Evolutionary conservation across 2,329 filamentous ascomycete species (phyloP).

Genomic region (Alternaria sp.): DNA sequence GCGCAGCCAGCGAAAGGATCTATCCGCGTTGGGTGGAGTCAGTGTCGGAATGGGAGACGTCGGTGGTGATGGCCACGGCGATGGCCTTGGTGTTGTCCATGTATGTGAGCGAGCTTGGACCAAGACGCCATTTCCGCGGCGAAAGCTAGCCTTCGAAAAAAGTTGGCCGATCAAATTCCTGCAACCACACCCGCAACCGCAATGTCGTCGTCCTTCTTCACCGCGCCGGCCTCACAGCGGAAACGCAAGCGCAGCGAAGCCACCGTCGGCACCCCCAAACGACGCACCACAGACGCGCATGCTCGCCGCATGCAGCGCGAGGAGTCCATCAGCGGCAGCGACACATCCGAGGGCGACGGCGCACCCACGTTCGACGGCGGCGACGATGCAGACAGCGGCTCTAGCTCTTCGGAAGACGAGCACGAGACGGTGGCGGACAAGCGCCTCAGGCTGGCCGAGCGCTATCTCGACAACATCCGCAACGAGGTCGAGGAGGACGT

Average conservation of each 20-base stretch:
- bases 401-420: conserved; percentile 72
- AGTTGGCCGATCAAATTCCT: conserved; percentile 35
- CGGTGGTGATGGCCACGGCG: neutral
- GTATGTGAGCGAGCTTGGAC: conserved; percentile 10
- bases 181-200: conserved; percentile 11
- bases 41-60: neutral
- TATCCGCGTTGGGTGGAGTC: neutral
- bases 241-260: conserved; percentile 77
- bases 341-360: conserved; percentile 68
- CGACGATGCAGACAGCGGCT: conserved; percentile 42
- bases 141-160: conserved; percentile 21
- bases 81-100: neutral
- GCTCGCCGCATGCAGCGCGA: conserved; percentile 62
- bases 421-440: conserved; percentile 90
- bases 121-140: neutral
- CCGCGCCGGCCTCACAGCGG: conserved; percentile 80
- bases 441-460: conserved; percentile 83
- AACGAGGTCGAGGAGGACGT: conserved; percentile 74
- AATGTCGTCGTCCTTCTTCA: conserved; percentile 92
- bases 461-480: conserved; percentile 89
- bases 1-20: neutral
- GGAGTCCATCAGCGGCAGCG: conserved; percentile 87
- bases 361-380: conserved; percentile 46
- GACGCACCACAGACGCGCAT: conserved; percentile 59
- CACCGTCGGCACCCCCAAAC: conserved; percentile 64